phyloP scores from a whole-genome alignment of 768 basidiomycete species.

The Tylopilus felleus region DNA sequence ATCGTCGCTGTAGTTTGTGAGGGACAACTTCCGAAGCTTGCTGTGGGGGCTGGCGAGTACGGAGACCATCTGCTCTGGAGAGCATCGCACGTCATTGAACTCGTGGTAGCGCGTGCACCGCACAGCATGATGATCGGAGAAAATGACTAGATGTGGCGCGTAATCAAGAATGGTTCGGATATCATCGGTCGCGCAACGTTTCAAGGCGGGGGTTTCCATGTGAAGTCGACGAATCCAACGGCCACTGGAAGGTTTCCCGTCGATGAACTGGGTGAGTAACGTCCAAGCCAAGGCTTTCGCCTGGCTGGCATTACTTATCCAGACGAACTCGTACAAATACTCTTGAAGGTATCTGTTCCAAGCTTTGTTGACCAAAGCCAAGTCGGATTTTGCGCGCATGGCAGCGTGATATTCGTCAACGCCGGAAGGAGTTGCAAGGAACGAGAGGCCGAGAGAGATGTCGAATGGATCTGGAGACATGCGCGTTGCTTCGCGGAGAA shows the following conservation, averaged over 20 bases:
- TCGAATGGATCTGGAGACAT: conserved; percentile 44
- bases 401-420: conserved; percentile 43
- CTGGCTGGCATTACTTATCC: conserved; percentile 57
- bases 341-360: conserved; percentile 56
- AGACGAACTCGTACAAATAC: conserved; percentile 64
- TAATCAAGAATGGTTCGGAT: conserved; percentile 67
- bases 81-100: conserved; percentile 42
- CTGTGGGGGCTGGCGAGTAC: conserved; percentile 54
- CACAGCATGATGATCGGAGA: conserved; percentile 62
- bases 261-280: conserved; percentile 42
- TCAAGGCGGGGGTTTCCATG: conserved; percentile 62
- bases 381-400: conserved; percentile 47
- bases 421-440: conserved; percentile 47
- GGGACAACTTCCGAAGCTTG: conserved; percentile 55
- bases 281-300: conserved; percentile 46
- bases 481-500: conserved; percentile 56
- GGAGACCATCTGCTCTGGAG: conserved; percentile 56
- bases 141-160: conserved; percentile 55
- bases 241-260: conserved; percentile 37
- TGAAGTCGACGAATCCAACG: conserved; percentile 60
- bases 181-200: conserved; percentile 63
- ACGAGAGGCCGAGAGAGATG: conserved; percentile 52
- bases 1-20: conserved; percentile 71
- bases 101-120: conserved; percentile 51
- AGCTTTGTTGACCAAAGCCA: conserved; percentile 52